Percentiles rank a stretch among this genome's conserved stretches.
These are phyloP conservation scores for Barnettozyma vustinii DNA, from an alignment of 805 yeast genomes.

Conservation along the genomic window DNA sequence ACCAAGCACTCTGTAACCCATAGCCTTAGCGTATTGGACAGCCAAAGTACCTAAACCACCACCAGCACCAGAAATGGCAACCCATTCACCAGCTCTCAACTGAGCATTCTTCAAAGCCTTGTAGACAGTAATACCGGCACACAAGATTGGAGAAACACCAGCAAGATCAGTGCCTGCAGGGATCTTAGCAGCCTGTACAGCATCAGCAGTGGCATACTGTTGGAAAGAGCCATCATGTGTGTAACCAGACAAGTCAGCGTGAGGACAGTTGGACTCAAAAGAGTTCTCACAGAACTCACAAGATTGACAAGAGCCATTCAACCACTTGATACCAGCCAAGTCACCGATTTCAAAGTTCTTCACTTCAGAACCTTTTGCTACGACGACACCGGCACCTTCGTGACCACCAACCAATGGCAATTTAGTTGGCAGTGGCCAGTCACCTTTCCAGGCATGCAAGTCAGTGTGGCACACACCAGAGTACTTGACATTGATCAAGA, in stretches of 20 bases:
- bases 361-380: constrained; percentile 52
- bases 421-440: constrained; percentile 55
- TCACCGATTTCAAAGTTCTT: constrained; percentile 54
- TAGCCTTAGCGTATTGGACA: constrained; percentile 15
- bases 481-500: constrained; percentile 52
- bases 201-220: constrained; percentile 84
- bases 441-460: constrained; percentile 65
- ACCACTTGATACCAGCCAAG: constrained; percentile 59
- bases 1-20: constrained; percentile 16
- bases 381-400: constrained; percentile 65
- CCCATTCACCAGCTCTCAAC: constrained; percentile 51
- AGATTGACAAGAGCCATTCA: constrained; percentile 54
- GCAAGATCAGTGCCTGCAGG: constrained; percentile 72
- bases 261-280: constrained; percentile 60
- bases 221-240: constrained; percentile 89
- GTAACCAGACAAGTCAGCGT: constrained; percentile 71
- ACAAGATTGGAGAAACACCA: constrained; percentile 70
- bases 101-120: constrained; percentile 80
- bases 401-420: constrained; percentile 63
- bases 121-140: constrained; percentile 90
- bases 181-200: constrained; percentile 76
- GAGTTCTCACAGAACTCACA: constrained; percentile 54
- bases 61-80: constrained; percentile 25
- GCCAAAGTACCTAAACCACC: constrained; percentile 16
- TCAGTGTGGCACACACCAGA: constrained; percentile 67